phyloP scores from a whole-genome alignment of 1,284 basidiomycete genomes.

The Microbotryum lychnidis-dioicae region DNA sequence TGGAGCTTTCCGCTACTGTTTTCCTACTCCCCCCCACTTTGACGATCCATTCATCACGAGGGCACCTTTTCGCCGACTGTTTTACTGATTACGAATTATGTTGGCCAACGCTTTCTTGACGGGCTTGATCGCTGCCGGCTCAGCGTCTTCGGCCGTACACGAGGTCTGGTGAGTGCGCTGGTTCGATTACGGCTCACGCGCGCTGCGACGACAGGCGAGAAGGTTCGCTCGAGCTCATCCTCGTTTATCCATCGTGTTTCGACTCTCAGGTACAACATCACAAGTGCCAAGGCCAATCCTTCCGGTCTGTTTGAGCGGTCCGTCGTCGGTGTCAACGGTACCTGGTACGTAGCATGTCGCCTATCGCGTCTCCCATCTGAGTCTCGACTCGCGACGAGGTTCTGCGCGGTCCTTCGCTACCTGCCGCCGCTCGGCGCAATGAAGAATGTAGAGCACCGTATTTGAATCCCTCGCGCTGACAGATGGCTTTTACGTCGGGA shows the following conservation, averaged over 20 bases:
- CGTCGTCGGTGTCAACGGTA: slow-evolving; percentile 76
- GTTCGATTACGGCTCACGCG: no score
- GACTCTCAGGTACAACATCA: slow-evolving; percentile 31
- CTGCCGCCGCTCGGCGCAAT: no score
- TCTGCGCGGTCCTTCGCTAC: not conserved
- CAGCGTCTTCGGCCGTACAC: slow-evolving; percentile 3
- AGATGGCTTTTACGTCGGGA: not conserved
- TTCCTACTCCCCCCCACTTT: no score
- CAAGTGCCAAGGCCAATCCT: slow-evolving; percentile 59
- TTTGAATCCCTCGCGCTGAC: not conserved
- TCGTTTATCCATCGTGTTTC: not conserved
- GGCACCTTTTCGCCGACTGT: no score
- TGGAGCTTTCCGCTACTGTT: no score
- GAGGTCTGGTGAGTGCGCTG: slow-evolving; percentile 7
- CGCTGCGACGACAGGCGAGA: no score
- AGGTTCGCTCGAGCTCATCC: not conserved
- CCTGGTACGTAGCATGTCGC: slow-evolving; percentile 72
- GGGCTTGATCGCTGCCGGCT: no score
- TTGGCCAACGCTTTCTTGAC: no score
- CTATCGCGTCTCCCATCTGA: not conserved
- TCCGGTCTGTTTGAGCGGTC: slow-evolving; percentile 63
- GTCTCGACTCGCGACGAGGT: slow-evolving; percentile 8
- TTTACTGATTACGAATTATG: no score
- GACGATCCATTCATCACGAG: no score
- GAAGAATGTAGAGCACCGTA: not conserved